Percentiles rank a stretch among this genome's conserved stretches.
Conservation (phyloP, 768 basidiomycete genomes). For the Hydnomerulius pinastri region DNA sequence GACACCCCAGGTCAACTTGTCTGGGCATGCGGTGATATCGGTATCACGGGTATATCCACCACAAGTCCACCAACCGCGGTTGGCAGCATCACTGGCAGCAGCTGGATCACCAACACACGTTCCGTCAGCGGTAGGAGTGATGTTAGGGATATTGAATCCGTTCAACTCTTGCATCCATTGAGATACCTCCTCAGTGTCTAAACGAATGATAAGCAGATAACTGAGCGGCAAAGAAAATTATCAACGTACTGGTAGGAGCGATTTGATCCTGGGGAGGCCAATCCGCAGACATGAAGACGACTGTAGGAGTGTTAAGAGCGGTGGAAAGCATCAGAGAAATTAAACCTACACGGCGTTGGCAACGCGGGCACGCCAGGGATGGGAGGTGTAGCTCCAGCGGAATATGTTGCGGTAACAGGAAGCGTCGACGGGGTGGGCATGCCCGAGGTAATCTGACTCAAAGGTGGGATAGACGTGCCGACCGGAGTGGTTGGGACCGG, state of each 20-base stretch:
- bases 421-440: constrained; percentile 58
- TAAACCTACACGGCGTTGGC: constrained; percentile 59
- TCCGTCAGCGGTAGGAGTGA: constrained; percentile 66
- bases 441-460: constrained; percentile 60
- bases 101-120: constrained; percentile 62
- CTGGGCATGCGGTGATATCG: constrained; percentile 69
- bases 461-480: constrained; percentile 54
- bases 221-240: too few relatives aligned
- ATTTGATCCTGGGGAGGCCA: constrained; percentile 69
- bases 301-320: constrained; percentile 27
- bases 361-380: constrained; percentile 65
- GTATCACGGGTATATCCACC: constrained; percentile 62
- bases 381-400: constrained; percentile 62
- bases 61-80: constrained; percentile 90
- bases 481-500: constrained; percentile 30
- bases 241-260: constrained; percentile 56
- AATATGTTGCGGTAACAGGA: constrained; percentile 51
- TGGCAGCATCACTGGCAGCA: constrained; percentile 56
- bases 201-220: neutral
- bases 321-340: neutral
- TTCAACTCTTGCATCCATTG: constrained; percentile 79
- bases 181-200: constrained; percentile 49
- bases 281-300: constrained; percentile 43
- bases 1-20: constrained; percentile 75
- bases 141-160: constrained; percentile 65